A percentile compares a stretch with the other conserved stretches of the same genome.
phyloP scores from a whole-genome alignment of 257 asterid species.

The Primulina tabacum region DNA sequence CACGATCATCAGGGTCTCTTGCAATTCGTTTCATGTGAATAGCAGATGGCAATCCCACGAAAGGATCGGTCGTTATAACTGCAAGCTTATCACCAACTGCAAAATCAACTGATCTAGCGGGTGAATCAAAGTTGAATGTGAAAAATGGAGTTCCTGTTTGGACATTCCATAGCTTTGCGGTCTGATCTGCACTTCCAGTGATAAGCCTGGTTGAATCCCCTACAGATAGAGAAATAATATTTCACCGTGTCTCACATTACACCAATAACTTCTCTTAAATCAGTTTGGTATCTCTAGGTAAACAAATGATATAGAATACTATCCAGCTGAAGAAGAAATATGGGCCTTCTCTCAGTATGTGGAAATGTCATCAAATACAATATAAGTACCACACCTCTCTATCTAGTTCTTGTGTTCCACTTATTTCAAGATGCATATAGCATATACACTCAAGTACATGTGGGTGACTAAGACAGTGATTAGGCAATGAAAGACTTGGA shows the following conservation, averaged over 20 bases:
- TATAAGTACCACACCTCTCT: neutral
- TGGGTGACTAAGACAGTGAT: neutral
- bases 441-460: neutral
- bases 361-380: no score
- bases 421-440: neutral
- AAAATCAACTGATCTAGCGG: conserved; percentile 77
- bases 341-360: no score
- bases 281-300: no score
- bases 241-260: neutral
- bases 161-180: conserved; percentile 87
- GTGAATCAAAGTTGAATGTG: conserved; percentile 75
- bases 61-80: conserved; percentile 85
- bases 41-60: conserved; percentile 74
- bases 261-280: neutral
- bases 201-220: conserved; percentile 80
- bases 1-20: conserved; percentile 57
- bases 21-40: conserved; percentile 77
- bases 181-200: conserved; percentile 94
- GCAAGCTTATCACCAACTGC: conserved; percentile 78
- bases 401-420: neutral
- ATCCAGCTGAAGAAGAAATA: no score
- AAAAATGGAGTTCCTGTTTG: conserved; percentile 53
- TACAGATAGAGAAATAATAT: conserved; percentile 20
- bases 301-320: neutral
- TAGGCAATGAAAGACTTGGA: no score